Base-by-base conservation (phyloP, 176 grass and related monocot genomes). In the Oryza brachyantha region DNA sequence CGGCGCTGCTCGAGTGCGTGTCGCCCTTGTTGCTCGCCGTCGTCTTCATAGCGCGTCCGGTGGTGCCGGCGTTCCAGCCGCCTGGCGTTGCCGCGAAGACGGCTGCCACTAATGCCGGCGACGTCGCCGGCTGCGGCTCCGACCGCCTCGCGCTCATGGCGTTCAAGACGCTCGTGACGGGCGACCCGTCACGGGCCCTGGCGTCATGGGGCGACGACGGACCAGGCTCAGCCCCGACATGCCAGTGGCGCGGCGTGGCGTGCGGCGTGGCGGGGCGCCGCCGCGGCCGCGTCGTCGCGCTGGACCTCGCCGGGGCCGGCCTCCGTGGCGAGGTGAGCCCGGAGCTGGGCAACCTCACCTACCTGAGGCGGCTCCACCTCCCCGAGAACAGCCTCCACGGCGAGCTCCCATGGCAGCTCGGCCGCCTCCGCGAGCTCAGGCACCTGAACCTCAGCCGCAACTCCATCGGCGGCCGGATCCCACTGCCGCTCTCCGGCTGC, bases 91-190 rank as follows among this genome's bases (percentile, higher is more conserved):
- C 50, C 0, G 55, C 12, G 41, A 9, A 19, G 8, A 13, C 35
- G 10, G 55, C 31, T n/a, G n/a, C 2, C 28, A 22, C 73, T 8
- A 0, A 16, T 4, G 21, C 29, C 5, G 58, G 46, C 7, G 16
- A 50, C 21, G 46, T 50, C 46, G 12, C 17, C 5, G 45, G 14
- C 46, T 50, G 16, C 16, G 41, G 0, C 41, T 13, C 14, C 25
- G 74, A 77, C 19, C 27, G 0, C 17, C 6, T 5, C 10, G 74
- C 74, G 37, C 60, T 77, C 38, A 39, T 77, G 26, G 62, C 74
- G 10, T 77, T 77, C 74, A 77, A 61, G 74, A 64, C 17, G 74
- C 59, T 77, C 27, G 10, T 77, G 37, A 22, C 27, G 10, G 2
- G 26, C 26, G 73, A 76, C 55, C 73, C 73, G 57, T 13, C 73